Percentiles rank a stretch among this genome's conserved stretches.
Evolutionary conservation across 805 yeast genomes (phyloP).

Genomic region (Lachancea sp.): DNA sequence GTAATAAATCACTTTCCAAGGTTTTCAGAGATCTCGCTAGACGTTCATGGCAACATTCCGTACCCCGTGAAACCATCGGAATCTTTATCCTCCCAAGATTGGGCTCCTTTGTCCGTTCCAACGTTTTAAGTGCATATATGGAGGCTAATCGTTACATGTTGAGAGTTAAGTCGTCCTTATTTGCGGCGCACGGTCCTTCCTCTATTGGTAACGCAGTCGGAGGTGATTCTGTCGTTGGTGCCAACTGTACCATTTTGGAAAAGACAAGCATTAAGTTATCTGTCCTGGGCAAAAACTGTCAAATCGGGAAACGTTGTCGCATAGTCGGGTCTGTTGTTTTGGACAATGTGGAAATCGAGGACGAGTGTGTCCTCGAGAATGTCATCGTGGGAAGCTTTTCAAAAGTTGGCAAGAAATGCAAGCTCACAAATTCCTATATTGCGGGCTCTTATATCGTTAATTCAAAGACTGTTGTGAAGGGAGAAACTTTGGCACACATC

Average conservation of each 20-base stretch:
- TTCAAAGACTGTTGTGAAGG: slow-evolving; percentile 46
- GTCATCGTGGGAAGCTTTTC: slow-evolving; percentile 75
- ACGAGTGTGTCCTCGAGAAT: slow-evolving; percentile 72
- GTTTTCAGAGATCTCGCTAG: slow-evolving; percentile 82
- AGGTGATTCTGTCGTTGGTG: slow-evolving; percentile 76
- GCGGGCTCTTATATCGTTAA: slow-evolving; percentile 72
- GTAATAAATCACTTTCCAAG: slow-evolving; percentile 50
- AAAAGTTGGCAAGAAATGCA: slow-evolving; percentile 54
- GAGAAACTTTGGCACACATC: slow-evolving; percentile 47
- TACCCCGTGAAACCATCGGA: slow-evolving; percentile 53
- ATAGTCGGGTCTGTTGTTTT: slow-evolving; percentile 79
- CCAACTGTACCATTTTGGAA: slow-evolving; percentile 63
- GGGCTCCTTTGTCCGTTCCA: slow-evolving; percentile 67
- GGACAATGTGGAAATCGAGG: slow-evolving; percentile 65
- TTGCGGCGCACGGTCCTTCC: slow-evolving; percentile 22
- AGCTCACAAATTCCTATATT: slow-evolving; percentile 73
- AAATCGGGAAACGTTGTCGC: slow-evolving; percentile 79
- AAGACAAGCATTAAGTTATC: slow-evolving; percentile 81
- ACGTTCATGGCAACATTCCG: slow-evolving; percentile 81
- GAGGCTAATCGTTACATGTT: slow-evolving; percentile 82
- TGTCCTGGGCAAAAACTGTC: slow-evolving; percentile 68
- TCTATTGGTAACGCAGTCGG: slow-evolving; percentile 52
- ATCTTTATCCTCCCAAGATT: slow-evolving; percentile 65
- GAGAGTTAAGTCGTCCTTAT: slow-evolving; percentile 51
- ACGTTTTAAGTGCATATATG: slow-evolving; percentile 73